Percentiles rank a stretch among this genome's conserved stretches.
These are phyloP conservation scores for Amanita rimosa DNA, from an alignment of 768 basidiomycete genomes.

Conservation along the genomic window DNA sequence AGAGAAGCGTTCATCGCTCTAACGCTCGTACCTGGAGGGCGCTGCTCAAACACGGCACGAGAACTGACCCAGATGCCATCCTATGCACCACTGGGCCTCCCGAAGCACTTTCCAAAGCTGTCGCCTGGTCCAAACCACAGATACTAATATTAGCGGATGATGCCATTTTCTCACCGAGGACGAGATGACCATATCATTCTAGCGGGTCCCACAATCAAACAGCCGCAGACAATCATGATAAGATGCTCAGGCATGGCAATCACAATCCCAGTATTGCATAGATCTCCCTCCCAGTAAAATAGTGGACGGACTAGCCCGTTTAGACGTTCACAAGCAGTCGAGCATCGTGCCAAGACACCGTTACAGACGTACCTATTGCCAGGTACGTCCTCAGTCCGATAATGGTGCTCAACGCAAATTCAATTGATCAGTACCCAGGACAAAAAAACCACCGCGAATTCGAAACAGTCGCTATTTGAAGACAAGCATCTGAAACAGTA, in stretches of 20 bases:
- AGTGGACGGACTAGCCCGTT: background rate
- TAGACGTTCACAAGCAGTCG: background rate
- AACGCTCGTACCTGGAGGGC: slow-evolving; percentile 1
- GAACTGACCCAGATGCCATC: background rate
- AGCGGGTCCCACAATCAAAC: background rate
- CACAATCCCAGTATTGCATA: background rate
- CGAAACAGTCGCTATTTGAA: background rate
- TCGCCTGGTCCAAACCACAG: background rate
- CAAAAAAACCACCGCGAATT: background rate
- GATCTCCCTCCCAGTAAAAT: background rate
- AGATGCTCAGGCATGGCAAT: background rate
- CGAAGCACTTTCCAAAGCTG: background rate
- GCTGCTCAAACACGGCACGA: background rate
- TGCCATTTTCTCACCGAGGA: slow-evolving; percentile 1
- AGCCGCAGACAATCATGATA: background rate
- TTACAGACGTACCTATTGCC: background rate
- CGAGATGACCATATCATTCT: background rate
- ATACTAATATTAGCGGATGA: background rate
- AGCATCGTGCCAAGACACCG: background rate
- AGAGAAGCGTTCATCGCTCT: slow-evolving; percentile 1
- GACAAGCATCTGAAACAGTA: slow-evolving; percentile 2
- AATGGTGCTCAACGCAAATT: background rate
- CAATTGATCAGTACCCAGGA: background rate
- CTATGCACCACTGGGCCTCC: background rate
- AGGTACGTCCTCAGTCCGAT: background rate